Evolutionary conservation across 192 early-diverging fungal species (phyloP), one percentile per base, ranked within the genome.

Genomic region (Paraglomus occultum): DNA sequence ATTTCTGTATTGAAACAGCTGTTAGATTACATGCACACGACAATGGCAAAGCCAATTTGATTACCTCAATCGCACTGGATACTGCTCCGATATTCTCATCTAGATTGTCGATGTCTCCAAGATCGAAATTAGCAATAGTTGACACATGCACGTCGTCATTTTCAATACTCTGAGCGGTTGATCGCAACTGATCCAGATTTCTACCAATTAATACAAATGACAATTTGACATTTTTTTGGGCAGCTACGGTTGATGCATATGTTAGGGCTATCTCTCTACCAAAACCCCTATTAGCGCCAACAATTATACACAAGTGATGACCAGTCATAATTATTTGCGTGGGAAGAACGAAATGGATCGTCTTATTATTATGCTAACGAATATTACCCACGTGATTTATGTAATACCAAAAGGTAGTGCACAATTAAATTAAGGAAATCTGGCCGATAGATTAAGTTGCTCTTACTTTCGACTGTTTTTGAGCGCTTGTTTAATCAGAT

Each of bases 241-340:
- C 3, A 31, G 31, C 3, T 59, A 79, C 73, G 10, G 61, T 39
- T 7, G 61, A 49, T 6, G 69, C 55, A 14, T 86, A 76, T 8
- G 68, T 61, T 39, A 66, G 70, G 40, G 82, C 84, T 40, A 90
- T 77, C 20, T 74, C 81, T 40, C 71, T 77, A 22, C 90, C 90
- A 43, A 91, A 87, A 0, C 86, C 88, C 40, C 86, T 77, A 71
- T 84, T 85, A 14, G 88, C 90, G 10, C 90, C 90, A 31, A 86
- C 88, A 58, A 91, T 77, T 60, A 86, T 63, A 22, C 76, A 74
- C 44, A 84, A 71, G 62, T 72, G 70, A 17, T 81, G 80, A 31
- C 31, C 31, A 31, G 31, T 31, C 31, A 31, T 31, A 31, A 31
- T 31, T 31, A 31, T 31, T 31, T 31, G 31, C 31, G 31, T 31